phyloP scores from a whole-genome alignment of 768 basidiomycete species.

The Podaxis sp. region DNA sequence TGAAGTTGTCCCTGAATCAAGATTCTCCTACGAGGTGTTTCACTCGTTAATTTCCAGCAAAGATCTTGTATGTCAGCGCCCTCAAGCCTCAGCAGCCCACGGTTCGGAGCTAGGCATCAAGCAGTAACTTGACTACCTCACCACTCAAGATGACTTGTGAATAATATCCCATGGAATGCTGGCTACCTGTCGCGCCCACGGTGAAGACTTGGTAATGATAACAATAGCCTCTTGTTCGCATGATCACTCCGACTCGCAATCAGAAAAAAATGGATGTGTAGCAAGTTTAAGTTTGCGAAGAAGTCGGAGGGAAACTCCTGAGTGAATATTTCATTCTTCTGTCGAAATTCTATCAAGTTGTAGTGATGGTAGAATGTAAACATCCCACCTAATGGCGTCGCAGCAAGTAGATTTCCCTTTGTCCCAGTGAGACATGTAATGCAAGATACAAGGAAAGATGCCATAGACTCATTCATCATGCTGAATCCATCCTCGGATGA shows the following conservation, averaged over 20 bases:
- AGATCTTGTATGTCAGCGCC: background rate
- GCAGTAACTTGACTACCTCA: background rate
- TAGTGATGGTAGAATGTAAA: too few species aligned
- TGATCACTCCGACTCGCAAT: background rate
- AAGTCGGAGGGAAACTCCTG: background rate
- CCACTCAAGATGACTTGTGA: background rate
- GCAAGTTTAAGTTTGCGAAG: conserved; percentile 1
- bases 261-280: background rate
- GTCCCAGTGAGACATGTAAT: too few species aligned
- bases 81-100: background rate
- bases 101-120: background rate
- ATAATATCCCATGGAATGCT: background rate
- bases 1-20: conserved; percentile 5
- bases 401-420: too few species aligned
- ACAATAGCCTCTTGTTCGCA: conserved; percentile 5
- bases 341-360: background rate
- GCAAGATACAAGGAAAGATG: too few species aligned
- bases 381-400: too few species aligned
- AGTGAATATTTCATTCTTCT: background rate
- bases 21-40: background rate
- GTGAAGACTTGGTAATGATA: background rate
- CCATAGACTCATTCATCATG: too few species aligned
- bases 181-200: background rate
- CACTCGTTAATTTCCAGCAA: background rate
- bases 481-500: too few species aligned